Percentiles rank a stretch among this genome's conserved stretches.
These are phyloP conservation scores for Boletus speciosus DNA, from an alignment of 768 basidiomycete species.

Conservation along the genomic window DNA sequence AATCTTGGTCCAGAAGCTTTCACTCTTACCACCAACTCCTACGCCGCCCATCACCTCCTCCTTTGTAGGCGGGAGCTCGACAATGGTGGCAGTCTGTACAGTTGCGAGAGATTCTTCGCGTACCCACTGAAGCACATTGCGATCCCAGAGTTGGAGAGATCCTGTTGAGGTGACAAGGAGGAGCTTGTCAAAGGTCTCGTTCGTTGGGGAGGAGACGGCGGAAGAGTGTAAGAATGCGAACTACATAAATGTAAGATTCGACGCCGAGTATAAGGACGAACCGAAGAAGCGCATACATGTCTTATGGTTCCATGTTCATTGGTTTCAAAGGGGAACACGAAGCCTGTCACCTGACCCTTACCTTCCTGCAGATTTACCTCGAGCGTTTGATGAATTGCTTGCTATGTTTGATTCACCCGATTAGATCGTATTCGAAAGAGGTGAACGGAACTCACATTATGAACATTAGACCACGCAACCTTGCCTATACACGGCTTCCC, in stretches of 20 bases:
- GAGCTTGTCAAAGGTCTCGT: conserved; percentile 37
- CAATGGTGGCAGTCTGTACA: conserved; percentile 60
- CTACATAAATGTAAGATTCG: conserved; percentile 28
- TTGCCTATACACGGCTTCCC: conserved; percentile 57
- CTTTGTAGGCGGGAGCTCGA: conserved; percentile 68
- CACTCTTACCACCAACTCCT: conserved; percentile 20
- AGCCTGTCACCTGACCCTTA: conserved; percentile 46
- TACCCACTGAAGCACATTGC: conserved; percentile 60
- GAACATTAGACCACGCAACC: conserved; percentile 60
- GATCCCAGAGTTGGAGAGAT: conserved; percentile 70
- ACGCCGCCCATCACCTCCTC: conserved; percentile 21
- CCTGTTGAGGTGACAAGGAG: conserved; percentile 73
- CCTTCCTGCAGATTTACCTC: conserved; percentile 46
- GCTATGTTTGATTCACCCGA: conserved; percentile 34
- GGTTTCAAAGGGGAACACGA: conserved; percentile 65
- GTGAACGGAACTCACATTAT: conserved; percentile 43
- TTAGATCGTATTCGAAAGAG: not conserved
- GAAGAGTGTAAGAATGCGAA: conserved; percentile 48
- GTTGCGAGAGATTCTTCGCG: conserved; percentile 78
- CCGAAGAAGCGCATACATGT: conserved; percentile 45
- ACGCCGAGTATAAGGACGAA: not conserved
- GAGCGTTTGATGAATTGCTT: conserved; percentile 51
- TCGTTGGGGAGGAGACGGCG: conserved; percentile 33
- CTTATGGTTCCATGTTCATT: conserved; percentile 60
- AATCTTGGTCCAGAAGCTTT: conserved; percentile 50